These are phyloP conservation scores for Fusarium algeriense DNA, from an alignment of 2,329 filamentous ascomycete genomes.

Conservation along the genomic window DNA sequence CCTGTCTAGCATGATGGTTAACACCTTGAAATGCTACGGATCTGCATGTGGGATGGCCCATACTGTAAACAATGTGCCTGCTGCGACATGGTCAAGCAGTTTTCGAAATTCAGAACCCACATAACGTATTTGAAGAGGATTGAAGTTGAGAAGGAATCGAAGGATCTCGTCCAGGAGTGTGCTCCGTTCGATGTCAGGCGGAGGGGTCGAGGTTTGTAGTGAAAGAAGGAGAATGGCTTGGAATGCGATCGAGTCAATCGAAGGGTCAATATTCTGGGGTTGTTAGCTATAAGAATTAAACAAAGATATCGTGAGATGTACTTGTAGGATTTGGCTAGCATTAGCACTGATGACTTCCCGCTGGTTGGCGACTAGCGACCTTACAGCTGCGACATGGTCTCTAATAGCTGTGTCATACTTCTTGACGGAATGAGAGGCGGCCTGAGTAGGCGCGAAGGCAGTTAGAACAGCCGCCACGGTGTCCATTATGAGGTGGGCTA, in stretches of 20 bases:
- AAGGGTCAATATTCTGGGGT: conserved; percentile 60
- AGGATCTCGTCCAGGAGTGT: conserved; percentile 58
- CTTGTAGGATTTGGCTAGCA: conserved; percentile 57
- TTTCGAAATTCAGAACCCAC: conserved; percentile 58
- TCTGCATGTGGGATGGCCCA: neutral
- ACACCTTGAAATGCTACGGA: conserved; percentile 15
- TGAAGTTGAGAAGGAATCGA: conserved; percentile 62
- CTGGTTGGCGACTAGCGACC: conserved; percentile 53
- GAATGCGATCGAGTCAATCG: conserved; percentile 64
- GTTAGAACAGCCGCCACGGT: conserved; percentile 51
- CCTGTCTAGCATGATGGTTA: conserved; percentile 54
- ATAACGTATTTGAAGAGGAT: conserved; percentile 66
- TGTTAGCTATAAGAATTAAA: conserved; percentile 28
- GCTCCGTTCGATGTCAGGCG: conserved; percentile 49
- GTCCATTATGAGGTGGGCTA: conserved; percentile 49
- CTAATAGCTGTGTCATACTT: conserved; percentile 57
- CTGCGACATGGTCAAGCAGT: conserved; percentile 58
- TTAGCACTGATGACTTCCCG: conserved; percentile 50
- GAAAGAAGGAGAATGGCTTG: conserved; percentile 61
- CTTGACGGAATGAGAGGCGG: conserved; percentile 45
- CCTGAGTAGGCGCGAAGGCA: conserved; percentile 55
- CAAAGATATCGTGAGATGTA: conserved; percentile 34
- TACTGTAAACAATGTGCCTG: conserved; percentile 59
- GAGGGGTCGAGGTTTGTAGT: conserved; percentile 42
- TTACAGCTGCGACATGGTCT: conserved; percentile 55